Base-by-base conservation (phyloP, 805 yeast genomes). In the Hanseniaspora hatyaiensis region DNA sequence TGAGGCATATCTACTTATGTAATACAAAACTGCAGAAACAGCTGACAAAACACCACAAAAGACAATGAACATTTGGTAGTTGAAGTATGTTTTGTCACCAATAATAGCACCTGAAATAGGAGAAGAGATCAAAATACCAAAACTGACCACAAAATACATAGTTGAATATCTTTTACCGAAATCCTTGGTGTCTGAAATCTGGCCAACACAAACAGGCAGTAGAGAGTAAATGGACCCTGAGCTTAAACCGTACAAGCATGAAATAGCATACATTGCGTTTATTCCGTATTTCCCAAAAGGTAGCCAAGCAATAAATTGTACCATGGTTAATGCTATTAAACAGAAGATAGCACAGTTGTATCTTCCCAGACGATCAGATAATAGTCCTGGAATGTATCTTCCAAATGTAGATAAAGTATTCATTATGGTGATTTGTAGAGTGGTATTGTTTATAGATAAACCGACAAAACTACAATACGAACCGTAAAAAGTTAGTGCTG, bases 191-290 rank as follows among this genome's bases (percentile, higher is more conserved):
- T 70, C 68, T 26, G 77, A 71, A 30, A 75, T 72, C 34, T 71
- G 72, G 0, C 75, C 77, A 40, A 71, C 63, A 51, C 76, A 70
- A 2, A 71, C 74, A 2, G 79, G 79, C 12, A 73, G 66, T 30
- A 74, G 56, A 5, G 77, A 66, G 41, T 74, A 62, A 6, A 73
- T 71, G 1, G 78, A 67, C 3, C 77, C 71, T 3, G 75, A 65
- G 49, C 67, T 63, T 42, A 74, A 65, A 0, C 80, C 80, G 54
- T 68, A 73, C 4, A 69, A 54, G 1, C 62, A 64, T 2, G 75
- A 60, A 49, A 72, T 74, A 1, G 66, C 69, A 50, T 59, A 67
- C 34, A 58, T 57, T 11, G 54, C 67, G 19, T 50, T 60, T 13
- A 37, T 19, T 24, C 52, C 53, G 45, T 44, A 60, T 54, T 46